Percentiles rank a stretch among this genome's conserved stretches.
phyloP scores from a whole-genome alignment of 2,329 filamentous ascomycete genomes.

The Bimuria novae-zelandiae region DNA sequence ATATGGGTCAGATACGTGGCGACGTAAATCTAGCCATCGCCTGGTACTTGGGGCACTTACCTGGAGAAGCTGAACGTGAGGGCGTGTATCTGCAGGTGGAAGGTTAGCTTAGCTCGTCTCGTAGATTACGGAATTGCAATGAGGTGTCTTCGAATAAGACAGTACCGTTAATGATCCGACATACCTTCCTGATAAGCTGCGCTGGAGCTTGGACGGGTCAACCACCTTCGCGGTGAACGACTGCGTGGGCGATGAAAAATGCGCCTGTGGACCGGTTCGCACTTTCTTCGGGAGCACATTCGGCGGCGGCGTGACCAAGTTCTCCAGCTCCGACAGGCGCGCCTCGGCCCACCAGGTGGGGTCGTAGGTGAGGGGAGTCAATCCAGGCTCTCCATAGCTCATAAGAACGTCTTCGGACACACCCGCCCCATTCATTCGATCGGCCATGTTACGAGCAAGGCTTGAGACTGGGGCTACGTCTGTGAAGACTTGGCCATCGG shows the following conservation, averaged over 20 bases:
- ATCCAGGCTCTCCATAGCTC: slow-evolving; percentile 24
- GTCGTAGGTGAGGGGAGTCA: slow-evolving; percentile 42
- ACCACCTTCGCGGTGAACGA: slow-evolving; percentile 82
- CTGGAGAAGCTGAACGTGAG: neutral
- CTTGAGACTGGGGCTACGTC: slow-evolving; percentile 43
- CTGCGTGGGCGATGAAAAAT: slow-evolving; percentile 85
- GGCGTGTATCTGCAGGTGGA: slow-evolving; percentile 27
- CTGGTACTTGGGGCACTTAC: neutral
- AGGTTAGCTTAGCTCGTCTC: no score
- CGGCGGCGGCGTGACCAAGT: slow-evolving; percentile 37
- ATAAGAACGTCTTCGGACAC: slow-evolving; percentile 26
- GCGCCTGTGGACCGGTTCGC: slow-evolving; percentile 64
- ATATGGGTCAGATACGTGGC: neutral
- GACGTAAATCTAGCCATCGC: neutral
- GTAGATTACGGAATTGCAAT: no score
- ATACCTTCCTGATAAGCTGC: slow-evolving; percentile 61
- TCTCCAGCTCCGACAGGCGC: slow-evolving; percentile 39
- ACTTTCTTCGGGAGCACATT: slow-evolving; percentile 62
- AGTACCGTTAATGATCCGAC: neutral
- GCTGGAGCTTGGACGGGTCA: slow-evolving; percentile 67
- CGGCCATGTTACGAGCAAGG: slow-evolving; percentile 63
- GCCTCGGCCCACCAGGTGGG: slow-evolving; percentile 51
- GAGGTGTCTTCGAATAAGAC: neutral
- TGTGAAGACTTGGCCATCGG: slow-evolving; percentile 55
- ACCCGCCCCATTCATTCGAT: slow-evolving; percentile 54